Evolutionary conservation across 495 filamentous ascomycete genomes (phyloP).

Genomic region (Aspergillus sparsus): DNA sequence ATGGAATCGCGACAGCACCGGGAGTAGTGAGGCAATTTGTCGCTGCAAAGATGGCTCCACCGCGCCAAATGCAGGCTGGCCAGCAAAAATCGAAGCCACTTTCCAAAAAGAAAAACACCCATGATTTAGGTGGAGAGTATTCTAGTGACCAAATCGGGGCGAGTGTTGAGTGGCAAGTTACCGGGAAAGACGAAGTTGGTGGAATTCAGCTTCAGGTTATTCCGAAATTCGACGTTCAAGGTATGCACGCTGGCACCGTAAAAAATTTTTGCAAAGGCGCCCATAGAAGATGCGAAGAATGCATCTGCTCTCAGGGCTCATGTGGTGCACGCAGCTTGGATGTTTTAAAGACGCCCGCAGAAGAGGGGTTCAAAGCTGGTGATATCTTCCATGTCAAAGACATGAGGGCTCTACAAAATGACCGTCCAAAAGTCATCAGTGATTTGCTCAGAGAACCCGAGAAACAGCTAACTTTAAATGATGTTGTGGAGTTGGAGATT

Average conservation of each 20-base stretch:
- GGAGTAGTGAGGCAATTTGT: conserved; percentile 10
- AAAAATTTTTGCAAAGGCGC: neutral
- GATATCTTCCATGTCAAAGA: conserved; percentile 5
- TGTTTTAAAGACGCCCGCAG: neutral
- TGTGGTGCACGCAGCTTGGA: neutral
- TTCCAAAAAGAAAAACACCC: neutral
- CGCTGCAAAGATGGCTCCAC: conserved; percentile 1
- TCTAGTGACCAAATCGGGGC: neutral
- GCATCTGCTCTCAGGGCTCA: neutral
- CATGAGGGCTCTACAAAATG: neutral
- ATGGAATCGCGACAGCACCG: conserved; percentile 1
- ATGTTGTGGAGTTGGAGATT: conserved; percentile 2
- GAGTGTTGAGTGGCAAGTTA: conserved; percentile 5
- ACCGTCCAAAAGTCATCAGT: neutral
- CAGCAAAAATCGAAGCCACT: neutral
- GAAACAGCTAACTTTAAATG: neutral
- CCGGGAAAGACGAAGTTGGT: conserved; percentile 4
- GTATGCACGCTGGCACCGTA: conserved; percentile 3
- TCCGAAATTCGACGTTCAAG: neutral
- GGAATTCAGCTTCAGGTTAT: conserved; percentile 1
- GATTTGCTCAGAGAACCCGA: neutral
- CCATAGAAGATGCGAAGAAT: neutral
- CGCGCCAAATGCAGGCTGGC: neutral
- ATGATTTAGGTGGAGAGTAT: neutral
- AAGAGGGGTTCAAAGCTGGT: neutral